Conservation (phyloP, 2,329 filamentous ascomycete species). For the Zasmidium cellare region DNA sequence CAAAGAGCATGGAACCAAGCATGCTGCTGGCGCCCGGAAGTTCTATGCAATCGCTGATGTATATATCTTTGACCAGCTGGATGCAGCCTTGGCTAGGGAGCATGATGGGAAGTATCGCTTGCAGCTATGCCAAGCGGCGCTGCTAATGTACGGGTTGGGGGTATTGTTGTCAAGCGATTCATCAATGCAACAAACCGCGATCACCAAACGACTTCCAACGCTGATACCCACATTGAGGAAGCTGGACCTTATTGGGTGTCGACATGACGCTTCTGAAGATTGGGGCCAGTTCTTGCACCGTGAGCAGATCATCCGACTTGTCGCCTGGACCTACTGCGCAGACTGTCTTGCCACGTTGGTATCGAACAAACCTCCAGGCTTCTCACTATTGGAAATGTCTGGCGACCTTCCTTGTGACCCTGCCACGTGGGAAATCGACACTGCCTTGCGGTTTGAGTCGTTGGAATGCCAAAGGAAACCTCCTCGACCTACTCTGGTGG, state of each 20-base stretch:
- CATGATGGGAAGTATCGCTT: not conserved
- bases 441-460: not conserved
- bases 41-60: constrained; percentile 8
- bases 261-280: not conserved
- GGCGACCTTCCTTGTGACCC: constrained; percentile 6
- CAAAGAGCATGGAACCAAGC: not conserved
- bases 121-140: constrained; percentile 10
- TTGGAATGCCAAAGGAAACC: too few species aligned
- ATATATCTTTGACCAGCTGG: constrained; percentile 3
- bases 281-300: constrained; percentile 3
- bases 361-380: constrained; percentile 7
- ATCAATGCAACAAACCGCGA: constrained; percentile 4
- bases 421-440: constrained; percentile 1
- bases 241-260: not conserved
- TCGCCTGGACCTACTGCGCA: constrained; percentile 9
- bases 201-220: constrained; percentile 4
- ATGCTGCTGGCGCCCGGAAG: not conserved
- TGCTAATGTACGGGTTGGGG: constrained; percentile 9
- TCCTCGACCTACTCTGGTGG: too few species aligned
- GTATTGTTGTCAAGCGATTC: not conserved
- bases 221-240: constrained; percentile 6
- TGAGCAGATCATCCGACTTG: constrained; percentile 10
- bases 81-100: not conserved
- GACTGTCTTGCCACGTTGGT: constrained; percentile 10
- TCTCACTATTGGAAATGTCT: constrained; percentile 8